Evolutionary conservation across 768 basidiomycete genomes (phyloP).

Genomic region (Asterophora parasitica): DNA sequence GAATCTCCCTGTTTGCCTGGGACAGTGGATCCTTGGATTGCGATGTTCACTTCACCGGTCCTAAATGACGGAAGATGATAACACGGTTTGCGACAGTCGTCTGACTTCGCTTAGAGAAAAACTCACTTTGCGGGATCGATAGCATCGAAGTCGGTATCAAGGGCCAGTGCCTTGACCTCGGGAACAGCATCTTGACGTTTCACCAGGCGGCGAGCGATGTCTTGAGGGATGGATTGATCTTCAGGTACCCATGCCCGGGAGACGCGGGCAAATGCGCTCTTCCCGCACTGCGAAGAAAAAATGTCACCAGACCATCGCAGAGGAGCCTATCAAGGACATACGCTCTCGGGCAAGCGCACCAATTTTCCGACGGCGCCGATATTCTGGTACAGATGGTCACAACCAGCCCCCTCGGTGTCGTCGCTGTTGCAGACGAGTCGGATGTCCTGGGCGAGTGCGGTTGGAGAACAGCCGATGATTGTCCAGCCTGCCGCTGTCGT

Average conservation of each 20-base stretch:
- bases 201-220: slow-evolving; percentile 21
- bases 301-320: background rate
- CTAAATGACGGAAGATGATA: background rate
- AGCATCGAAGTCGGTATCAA: slow-evolving; percentile 35
- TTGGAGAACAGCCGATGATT: slow-evolving; percentile 40
- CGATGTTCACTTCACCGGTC: slow-evolving; percentile 23
- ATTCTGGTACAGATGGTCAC: slow-evolving; percentile 33
- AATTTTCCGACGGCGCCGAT: slow-evolving; percentile 40
- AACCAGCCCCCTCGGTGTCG: slow-evolving; percentile 23
- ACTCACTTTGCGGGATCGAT: slow-evolving; percentile 22
- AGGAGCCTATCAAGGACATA: slow-evolving; percentile 20
- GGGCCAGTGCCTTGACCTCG: slow-evolving; percentile 31
- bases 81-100: background rate
- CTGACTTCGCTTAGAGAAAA: background rate
- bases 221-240: slow-evolving; percentile 37
- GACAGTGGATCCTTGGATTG: slow-evolving; percentile 27
- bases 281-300: slow-evolving; percentile 28
- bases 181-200: slow-evolving; percentile 29
- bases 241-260: slow-evolving; percentile 34
- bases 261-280: slow-evolving; percentile 36
- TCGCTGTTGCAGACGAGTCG: slow-evolving; percentile 38
- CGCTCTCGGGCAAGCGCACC: slow-evolving; percentile 48
- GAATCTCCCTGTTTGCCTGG: slow-evolving; percentile 24
- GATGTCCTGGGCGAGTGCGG: slow-evolving; percentile 36
- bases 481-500: slow-evolving; percentile 47